Base-by-base conservation (phyloP, 1,284 basidiomycete species). In the Sparassis latifolia region DNA sequence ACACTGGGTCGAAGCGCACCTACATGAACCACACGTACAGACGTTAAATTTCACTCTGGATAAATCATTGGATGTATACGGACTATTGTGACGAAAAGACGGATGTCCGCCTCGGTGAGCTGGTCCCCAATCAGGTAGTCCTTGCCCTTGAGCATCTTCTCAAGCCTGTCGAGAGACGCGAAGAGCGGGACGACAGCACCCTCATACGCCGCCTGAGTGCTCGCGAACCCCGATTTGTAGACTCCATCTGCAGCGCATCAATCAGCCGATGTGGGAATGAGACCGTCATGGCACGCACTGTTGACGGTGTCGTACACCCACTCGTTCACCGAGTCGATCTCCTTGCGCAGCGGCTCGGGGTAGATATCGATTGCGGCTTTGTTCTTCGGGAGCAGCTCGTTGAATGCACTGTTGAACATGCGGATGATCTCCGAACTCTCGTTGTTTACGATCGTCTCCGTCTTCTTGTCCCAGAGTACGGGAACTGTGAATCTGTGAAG, bases 401-500 rank as follows among this genome's bases (percentile, higher is more conserved):
- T 85, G 73, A 97, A 96, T 5, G 78, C 86, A 5, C 77, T 75
- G 69, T 97, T 97, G 69, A 97, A 79, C 43, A 94, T 89, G 49
- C 96, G 85, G 61, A 98, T 93, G 62, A 98, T 94, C 69, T 97
- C 93, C 1, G 87, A 85, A 56, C 86, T 90, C 66, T 97, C 94
- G 68, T 97, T 99, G 74, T 91, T 97, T 50, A 99, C 97, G 58
- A 99, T 90, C 37, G 89, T 92, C 51, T 86, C 70, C 39, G 69
- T 73, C 69, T 97, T 90, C 74, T 86, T 96, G 74, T 98, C 97
- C 92, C 93, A 99, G 1, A 98, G 73, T 45, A 95, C 73, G n/a
- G 96, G 95, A 2, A 95, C 92, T 3, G 92, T 92, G 73, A 90
- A 93, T 20, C 20, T 20, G 20, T 20, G 20, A 20, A 20, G 20